phyloP scores from a whole-genome alignment of 257 asterid species.

The Anisodus tanguticus region DNA sequence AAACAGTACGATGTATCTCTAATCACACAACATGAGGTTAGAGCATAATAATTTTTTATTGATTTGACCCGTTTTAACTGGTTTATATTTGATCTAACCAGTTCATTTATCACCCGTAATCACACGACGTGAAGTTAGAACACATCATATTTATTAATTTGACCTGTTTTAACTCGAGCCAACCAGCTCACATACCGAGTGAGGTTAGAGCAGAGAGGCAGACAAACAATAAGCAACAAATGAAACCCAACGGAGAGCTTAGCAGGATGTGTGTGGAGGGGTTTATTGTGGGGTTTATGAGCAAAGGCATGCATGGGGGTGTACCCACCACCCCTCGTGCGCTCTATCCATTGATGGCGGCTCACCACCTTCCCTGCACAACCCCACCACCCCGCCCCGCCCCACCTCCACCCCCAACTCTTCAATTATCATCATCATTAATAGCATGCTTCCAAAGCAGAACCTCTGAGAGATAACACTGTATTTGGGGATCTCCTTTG shows the following conservation, averaged over 20 bases:
- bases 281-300: conserved; percentile 35
- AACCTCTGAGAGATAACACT: conserved; percentile 33
- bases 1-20: not conserved
- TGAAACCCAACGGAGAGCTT: conserved; percentile 30
- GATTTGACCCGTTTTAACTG: not conserved
- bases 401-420: not conserved
- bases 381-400: not conserved
- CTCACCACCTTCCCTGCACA: conserved; percentile 49
- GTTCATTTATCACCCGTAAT: not conserved
- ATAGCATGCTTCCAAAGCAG: conserved; percentile 55
- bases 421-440: conserved; percentile 59
- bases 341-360: conserved; percentile 62
- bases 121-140: not conserved
- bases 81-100: not conserved
- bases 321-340: conserved; percentile 70
- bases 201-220: not conserved
- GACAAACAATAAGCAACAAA: conserved; percentile 29
- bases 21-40: not conserved
- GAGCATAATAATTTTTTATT: not conserved
- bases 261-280: conserved; percentile 19
- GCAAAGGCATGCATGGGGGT: conserved; percentile 30
- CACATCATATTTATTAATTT: not conserved
- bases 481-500: not conserved
- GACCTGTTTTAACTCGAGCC: no score
- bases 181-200: not conserved